Evolutionary conservation across 257 asterid genomes (phyloP).

Genomic region (Capsicum rhomboideum): DNA sequence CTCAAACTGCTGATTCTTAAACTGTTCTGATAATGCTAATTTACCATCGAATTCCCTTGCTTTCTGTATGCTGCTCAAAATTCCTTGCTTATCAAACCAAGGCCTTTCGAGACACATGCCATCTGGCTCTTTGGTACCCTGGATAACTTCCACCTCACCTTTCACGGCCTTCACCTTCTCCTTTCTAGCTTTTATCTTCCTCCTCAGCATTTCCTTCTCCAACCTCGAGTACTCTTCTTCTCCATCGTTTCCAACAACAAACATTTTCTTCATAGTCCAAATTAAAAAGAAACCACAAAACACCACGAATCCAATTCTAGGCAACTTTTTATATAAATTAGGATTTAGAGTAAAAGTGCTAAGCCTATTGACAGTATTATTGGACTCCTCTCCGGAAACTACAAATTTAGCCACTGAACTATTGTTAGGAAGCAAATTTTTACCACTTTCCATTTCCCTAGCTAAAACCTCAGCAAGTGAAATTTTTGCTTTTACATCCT

Average conservation of each 20-base stretch:
- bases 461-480: conserved; percentile 65
- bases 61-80: conserved; percentile 37
- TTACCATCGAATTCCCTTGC: conserved; percentile 32
- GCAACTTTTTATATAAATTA: conserved; percentile 29
- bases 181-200: conserved; percentile 57
- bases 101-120: conserved; percentile 42
- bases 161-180: conserved; percentile 38
- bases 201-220: conserved; percentile 76
- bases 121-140: conserved; percentile 24
- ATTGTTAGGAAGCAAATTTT: conserved; percentile 36
- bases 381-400: conserved; percentile 28
- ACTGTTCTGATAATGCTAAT: conserved; percentile 7
- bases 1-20: conserved; percentile 5
- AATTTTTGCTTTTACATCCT: conserved; percentile 42
- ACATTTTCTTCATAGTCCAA: conserved; percentile 35
- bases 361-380: conserved; percentile 9
- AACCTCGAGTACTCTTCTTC: conserved; percentile 35
- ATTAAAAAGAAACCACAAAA: conserved; percentile 48
- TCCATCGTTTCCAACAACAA: conserved; percentile 13
- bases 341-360: conserved; percentile 23
- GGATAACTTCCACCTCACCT: conserved; percentile 63
- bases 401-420: conserved; percentile 63
- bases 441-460: conserved; percentile 64
- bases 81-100: conserved; percentile 61
- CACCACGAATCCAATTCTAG: conserved; percentile 42